phyloP scores from a whole-genome alignment of 2,329 filamentous ascomycete species.

The Acephala macrosclerotiorum region DNA sequence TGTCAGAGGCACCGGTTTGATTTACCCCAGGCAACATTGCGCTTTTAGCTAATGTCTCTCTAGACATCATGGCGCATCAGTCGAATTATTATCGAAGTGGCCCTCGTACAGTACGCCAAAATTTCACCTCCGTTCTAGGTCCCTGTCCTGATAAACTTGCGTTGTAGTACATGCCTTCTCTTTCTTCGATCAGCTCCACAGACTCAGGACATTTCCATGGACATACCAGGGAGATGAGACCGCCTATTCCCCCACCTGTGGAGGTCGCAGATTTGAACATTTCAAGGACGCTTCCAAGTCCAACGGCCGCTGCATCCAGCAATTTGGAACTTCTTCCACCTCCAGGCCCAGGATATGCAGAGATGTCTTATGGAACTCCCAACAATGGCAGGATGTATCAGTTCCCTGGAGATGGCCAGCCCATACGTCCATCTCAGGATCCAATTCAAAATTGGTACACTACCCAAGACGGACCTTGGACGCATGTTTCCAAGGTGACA shows the following conservation, averaged over 20 bases:
- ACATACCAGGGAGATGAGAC: conserved; percentile 39
- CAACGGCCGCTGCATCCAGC: conserved; percentile 32
- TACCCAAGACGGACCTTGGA: conserved; percentile 53
- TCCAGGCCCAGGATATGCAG: conserved; percentile 34
- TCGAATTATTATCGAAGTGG: conserved; percentile 36
- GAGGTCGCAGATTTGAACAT: conserved; percentile 39
- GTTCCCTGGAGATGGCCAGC: conserved; percentile 30
- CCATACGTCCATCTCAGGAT: conserved; percentile 35
- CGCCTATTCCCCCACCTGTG: conserved; percentile 37
- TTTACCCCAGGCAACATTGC: conserved; percentile 16
- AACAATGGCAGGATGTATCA: conserved; percentile 33
- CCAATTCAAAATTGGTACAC: conserved; percentile 48
- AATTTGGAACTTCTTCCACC: conserved; percentile 32
- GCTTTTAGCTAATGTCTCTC: conserved; percentile 25
- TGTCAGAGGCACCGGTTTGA: conserved; percentile 29
- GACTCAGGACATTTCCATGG: conserved; percentile 36
- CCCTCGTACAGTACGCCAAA: conserved; percentile 37
- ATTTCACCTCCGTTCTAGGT: conserved; percentile 14
- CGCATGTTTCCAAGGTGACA: conserved; percentile 43
- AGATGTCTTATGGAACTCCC: conserved; percentile 34
- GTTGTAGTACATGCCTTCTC: conserved; percentile 37
- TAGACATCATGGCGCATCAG: conserved; percentile 38
- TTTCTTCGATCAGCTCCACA: conserved; percentile 32
- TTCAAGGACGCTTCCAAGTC: conserved; percentile 40
- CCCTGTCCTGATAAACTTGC: conserved; percentile 34